Evolutionary conservation across 169 alveolate species (phyloP).

Genomic region (Cryptosporidium baileyi): DNA sequence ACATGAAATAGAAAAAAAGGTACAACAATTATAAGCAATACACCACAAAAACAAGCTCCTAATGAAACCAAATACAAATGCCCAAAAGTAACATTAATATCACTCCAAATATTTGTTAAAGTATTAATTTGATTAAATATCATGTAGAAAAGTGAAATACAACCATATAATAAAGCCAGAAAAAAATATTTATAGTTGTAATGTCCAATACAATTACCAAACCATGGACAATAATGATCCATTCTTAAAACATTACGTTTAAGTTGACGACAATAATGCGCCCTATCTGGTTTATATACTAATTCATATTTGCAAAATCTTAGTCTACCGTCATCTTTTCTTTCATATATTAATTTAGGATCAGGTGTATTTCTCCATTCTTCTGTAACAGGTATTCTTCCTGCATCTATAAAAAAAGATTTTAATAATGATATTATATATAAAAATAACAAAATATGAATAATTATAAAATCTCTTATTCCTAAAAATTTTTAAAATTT

Average conservation of each 20-base stretch:
- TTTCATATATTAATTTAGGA: constrained; percentile 32
- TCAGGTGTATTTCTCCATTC: constrained; percentile 71
- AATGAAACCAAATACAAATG: constrained; percentile 30
- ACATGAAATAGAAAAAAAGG: constrained; percentile 75
- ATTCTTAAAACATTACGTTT: constrained; percentile 44
- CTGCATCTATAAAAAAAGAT: constrained; percentile 59
- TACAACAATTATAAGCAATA: constrained; percentile 64
- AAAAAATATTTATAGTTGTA: constrained; percentile 72
- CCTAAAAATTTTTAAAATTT: constrained; percentile 2
- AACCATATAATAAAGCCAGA: constrained; percentile 72
- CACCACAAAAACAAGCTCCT: constrained; percentile 29
- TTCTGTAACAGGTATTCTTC: constrained; percentile 62
- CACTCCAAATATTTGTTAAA: constrained; percentile 69
- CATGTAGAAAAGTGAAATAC: constrained; percentile 7
- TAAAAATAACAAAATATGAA: constrained; percentile 1
- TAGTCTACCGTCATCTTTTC: constrained; percentile 68
- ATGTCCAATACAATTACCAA: constrained; percentile 64
- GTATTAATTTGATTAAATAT: not conserved
- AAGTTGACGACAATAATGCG: constrained; percentile 59
- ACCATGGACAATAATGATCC: constrained; percentile 70
- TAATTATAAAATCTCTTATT: constrained; percentile 42
- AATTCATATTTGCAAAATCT: constrained; percentile 69
- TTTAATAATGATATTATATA: constrained; percentile 44
- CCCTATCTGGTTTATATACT: constrained; percentile 66
- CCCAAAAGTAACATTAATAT: constrained; percentile 45